Base-by-base conservation (phyloP, 495 filamentous ascomycete genomes). In the Talaromyces wortmannii region DNA sequence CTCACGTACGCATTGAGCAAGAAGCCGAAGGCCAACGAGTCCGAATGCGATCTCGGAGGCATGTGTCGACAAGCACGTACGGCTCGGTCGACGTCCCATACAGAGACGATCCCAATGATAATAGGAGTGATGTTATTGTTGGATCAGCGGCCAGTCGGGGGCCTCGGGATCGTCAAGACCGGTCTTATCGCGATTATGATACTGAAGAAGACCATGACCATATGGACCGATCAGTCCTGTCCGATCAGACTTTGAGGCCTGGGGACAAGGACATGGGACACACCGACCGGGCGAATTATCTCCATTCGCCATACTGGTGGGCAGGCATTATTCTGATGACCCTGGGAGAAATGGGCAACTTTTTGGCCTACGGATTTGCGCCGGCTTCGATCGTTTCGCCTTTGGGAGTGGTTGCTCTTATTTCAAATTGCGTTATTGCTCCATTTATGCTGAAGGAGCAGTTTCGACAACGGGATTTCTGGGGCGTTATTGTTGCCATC, bases 311-410 rank as follows among this genome's bases (percentile, higher is more conserved):
- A 5, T 96, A 92, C 61, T 98, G 94, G 94, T 97, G 94, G 94
- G 72, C 80, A 49, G 94, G 94, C 8, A 90, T 97, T 52, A 75
- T 90, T 4, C 77, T 98, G 52, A 97, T 97, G 85, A 87, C 81
- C 6, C 69, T 95, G n/a, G 94, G 94, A 12, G 94, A 98, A 73
- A 83, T 84, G 56, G 94, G 94, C 17, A 98, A 98, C 67, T 98
- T 98, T 67, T 78, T 98, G 53, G 94, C 94, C 4, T 98, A 98
- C 66, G 94, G 94, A 10, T 98, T 98, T 66, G 94, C 94, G n/a
- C 92, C 94, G 15, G 94, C 94, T 3, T 97, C 92, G 11, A 96
- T 98, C 57, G 94, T 98, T n/a, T 94, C 89, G 13, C 94, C 94
- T 1, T 75, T 98, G 12, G 94, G 94, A 8, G 94, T 98, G 17